phyloP scores from a whole-genome alignment of 768 basidiomycete genomes.

The Tubosaeta sp. region DNA sequence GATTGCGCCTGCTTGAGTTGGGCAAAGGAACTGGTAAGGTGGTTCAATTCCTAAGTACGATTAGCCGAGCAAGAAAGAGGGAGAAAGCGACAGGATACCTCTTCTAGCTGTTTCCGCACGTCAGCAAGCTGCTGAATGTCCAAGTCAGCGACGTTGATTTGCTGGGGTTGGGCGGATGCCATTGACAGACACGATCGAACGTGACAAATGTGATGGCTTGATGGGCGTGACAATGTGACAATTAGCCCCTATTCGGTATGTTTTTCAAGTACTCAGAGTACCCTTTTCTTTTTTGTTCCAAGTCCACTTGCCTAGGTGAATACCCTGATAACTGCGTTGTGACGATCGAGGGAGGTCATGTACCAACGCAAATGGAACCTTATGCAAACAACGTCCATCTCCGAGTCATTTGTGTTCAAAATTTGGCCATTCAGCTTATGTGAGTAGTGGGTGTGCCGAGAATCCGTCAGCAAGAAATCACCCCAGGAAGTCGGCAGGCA shows the following conservation, averaged over 20 bases:
- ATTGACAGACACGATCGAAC: slow-evolving; percentile 15
- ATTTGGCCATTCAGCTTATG: too few relatives aligned
- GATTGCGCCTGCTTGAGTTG: slow-evolving; percentile 91
- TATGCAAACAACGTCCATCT: too few relatives aligned
- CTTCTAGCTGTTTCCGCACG: slow-evolving; percentile 88
- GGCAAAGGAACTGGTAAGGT: slow-evolving; percentile 86
- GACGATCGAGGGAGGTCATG: too few relatives aligned
- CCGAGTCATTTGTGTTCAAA: too few relatives aligned
- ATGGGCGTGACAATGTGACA: slow-evolving; percentile 4
- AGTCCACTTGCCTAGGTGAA: too few relatives aligned
- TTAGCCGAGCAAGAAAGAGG: neutral
- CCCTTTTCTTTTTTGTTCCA: too few relatives aligned
- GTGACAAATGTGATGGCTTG: neutral
- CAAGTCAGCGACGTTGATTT: slow-evolving; percentile 77
- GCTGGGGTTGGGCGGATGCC: slow-evolving; percentile 51
- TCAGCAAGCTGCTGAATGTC: slow-evolving; percentile 84
- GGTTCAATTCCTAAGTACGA: slow-evolving; percentile 73
- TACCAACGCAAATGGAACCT: too few relatives aligned
- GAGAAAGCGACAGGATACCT: slow-evolving; percentile 43
- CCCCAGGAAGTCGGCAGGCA: neutral
- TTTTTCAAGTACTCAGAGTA: too few relatives aligned
- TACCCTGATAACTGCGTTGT: too few relatives aligned
- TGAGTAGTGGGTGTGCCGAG: too few relatives aligned
- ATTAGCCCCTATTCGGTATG: neutral
- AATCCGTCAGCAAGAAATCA: neutral